These are phyloP conservation scores for Arabidopsis arenosa DNA, from an alignment of 345 rosid genomes.

Conservation along the genomic window DNA sequence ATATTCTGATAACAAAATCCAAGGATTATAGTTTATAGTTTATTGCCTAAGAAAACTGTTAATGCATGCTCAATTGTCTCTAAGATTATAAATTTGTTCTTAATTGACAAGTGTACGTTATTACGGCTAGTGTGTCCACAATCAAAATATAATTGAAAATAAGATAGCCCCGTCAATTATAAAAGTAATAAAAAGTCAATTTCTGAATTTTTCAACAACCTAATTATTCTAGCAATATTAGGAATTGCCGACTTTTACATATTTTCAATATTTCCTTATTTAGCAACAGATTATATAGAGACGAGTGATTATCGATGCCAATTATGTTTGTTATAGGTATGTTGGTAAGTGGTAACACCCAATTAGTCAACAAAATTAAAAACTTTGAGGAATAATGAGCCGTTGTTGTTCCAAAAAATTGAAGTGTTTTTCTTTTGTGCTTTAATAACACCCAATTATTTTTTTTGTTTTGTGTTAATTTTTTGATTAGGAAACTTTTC, in stretches of 20 bases:
- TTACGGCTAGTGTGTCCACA: constrained; percentile 16
- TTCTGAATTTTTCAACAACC: constrained; percentile 28
- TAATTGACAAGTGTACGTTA: constrained; percentile 32
- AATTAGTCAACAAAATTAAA: not conserved
- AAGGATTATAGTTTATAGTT: not conserved
- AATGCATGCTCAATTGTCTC: constrained; percentile 28
- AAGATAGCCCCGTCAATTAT: constrained; percentile 4
- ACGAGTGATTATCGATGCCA: not conserved
- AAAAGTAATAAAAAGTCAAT: constrained; percentile 30
- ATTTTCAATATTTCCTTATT: not conserved
- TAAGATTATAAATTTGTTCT: constrained; percentile 16
- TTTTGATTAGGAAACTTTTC: not conserved
- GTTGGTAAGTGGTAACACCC: not conserved
- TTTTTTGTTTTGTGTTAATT: not conserved
- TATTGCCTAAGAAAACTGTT: not conserved
- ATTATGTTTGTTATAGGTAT: not conserved
- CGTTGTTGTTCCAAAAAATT: too few relatives aligned
- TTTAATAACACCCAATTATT: too few relatives aligned
- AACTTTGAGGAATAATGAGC: not conserved
- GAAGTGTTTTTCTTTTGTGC: not conserved
- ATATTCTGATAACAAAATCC: not conserved
- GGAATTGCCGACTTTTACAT: not conserved
- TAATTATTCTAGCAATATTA: not conserved
- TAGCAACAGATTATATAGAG: not conserved
- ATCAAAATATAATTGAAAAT: not conserved